Percentiles rank a stretch among this genome's conserved stretches.
These are phyloP conservation scores for Metschnikowia arizonensis DNA, from an alignment of 805 yeast species.

Conservation along the genomic window DNA sequence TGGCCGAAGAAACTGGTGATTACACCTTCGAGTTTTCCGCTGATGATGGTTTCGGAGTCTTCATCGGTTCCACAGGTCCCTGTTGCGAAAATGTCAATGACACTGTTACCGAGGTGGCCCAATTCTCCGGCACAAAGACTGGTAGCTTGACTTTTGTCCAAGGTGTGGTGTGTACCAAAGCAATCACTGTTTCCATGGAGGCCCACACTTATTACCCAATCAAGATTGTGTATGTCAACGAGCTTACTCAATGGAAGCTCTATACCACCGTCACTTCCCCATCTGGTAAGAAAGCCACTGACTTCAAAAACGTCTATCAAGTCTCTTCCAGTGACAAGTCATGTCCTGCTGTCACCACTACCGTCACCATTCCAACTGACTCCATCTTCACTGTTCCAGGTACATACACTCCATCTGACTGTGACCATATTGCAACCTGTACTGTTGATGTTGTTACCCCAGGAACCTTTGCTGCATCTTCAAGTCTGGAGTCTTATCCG, in stretches of 20 bases:
- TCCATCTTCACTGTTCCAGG: background rate
- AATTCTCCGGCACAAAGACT: slow-evolving; percentile 4
- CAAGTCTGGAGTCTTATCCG: no score
- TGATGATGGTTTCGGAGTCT: slow-evolving; percentile 4
- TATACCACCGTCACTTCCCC: slow-evolving; percentile 1
- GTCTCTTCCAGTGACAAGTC: background rate
- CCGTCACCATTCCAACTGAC: background rate
- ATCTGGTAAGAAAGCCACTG: background rate
- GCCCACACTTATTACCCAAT: slow-evolving; percentile 5
- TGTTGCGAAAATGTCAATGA: slow-evolving; percentile 4
- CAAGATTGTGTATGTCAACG: slow-evolving; percentile 5
- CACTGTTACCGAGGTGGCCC: slow-evolving; percentile 3
- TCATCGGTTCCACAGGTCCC: slow-evolving; percentile 4
- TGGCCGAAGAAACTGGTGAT: slow-evolving; percentile 1
- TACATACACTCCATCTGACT: slow-evolving; percentile 4
- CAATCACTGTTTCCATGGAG: slow-evolving; percentile 3
- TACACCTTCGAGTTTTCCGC: slow-evolving; percentile 5
- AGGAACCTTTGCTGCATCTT: no score
- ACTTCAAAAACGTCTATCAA: background rate
- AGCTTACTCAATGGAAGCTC: slow-evolving; percentile 7
- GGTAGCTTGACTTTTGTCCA: background rate
- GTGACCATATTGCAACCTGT: background rate
- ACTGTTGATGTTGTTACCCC: slow-evolving; percentile 2
- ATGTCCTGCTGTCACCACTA: slow-evolving; percentile 5
- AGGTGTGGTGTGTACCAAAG: background rate